A percentile compares a stretch with the other conserved stretches of the same genome.
These are phyloP conservation scores for Kwoniella dejecticola DNA, from an alignment of 768 basidiomycete species.

Conservation along the genomic window DNA sequence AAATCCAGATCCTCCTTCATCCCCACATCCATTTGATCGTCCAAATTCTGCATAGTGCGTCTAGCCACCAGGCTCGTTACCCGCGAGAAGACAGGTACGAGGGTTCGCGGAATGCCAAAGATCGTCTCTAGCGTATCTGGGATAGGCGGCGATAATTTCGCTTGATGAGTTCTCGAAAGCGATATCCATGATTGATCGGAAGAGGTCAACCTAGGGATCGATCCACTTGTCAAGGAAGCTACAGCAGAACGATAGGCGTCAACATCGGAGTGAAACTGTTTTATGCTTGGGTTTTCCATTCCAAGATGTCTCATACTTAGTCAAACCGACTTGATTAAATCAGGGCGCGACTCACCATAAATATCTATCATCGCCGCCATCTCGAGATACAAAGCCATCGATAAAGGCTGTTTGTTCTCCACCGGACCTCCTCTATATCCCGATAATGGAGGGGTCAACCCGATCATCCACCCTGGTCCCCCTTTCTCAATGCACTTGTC, in stretches of 20 bases:
- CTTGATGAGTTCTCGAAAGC: neutral
- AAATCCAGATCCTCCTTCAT: neutral
- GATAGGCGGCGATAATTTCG: neutral
- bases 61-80: neutral
- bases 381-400: neutral
- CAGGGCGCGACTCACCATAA: conserved; percentile 1
- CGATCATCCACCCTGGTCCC: conserved; percentile 11
- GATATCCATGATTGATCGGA: neutral
- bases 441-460: neutral
- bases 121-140: conserved; percentile 1
- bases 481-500: neutral
- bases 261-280: neutral
- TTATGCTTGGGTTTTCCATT: too few relatives aligned
- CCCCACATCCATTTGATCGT: too few relatives aligned
- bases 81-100: neutral
- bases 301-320: too few relatives aligned
- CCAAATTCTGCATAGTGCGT: neutral
- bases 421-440: conserved; percentile 6
- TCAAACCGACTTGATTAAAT: neutral
- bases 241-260: too few relatives aligned
- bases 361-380: conserved; percentile 8
- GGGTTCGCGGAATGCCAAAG: neutral
- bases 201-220: neutral
- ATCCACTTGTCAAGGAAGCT: conserved; percentile 10
- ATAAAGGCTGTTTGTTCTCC: conserved; percentile 7